Conservation (phyloP, 2,329 filamentous ascomycete species). For the Aureobasidium pullulans region DNA sequence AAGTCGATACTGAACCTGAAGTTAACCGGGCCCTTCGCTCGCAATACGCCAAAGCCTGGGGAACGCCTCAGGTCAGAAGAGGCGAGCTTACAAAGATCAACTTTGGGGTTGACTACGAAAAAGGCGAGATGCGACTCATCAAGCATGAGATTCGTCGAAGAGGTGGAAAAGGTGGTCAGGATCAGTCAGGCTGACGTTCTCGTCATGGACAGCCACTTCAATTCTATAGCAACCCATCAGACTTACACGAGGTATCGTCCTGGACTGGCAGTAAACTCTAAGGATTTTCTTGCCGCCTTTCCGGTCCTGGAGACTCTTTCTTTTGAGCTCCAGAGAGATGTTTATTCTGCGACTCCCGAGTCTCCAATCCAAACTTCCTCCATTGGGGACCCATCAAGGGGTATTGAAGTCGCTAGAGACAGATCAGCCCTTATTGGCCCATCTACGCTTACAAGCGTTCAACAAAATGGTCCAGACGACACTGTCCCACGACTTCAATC, state of each 20-base stretch:
- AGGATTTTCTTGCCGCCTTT: neutral
- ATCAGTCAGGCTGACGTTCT: neutral
- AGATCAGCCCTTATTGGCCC: neutral
- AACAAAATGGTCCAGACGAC: no score
- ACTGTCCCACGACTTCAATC: no score
- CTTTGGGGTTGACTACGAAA: neutral
- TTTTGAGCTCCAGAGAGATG: neutral
- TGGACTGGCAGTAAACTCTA: neutral
- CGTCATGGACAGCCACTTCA: neutral
- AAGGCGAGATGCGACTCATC: neutral
- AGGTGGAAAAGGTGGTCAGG: neutral
- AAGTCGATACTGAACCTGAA: neutral
- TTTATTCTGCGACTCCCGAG: neutral
- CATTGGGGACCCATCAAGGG: neutral
- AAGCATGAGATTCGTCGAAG: neutral
- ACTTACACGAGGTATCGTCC: neutral
- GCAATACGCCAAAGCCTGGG: neutral
- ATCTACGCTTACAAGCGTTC: no score
- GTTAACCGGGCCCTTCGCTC: neutral
- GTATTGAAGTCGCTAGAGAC: neutral
- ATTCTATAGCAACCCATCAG: neutral
- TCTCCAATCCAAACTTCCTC: neutral
- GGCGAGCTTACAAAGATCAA: neutral
- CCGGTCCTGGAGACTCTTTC: neutral
- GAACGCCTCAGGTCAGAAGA: neutral